phyloP scores from a whole-genome alignment of 192 early-diverging fungal genomes.

The Coemansia sp. region DNA sequence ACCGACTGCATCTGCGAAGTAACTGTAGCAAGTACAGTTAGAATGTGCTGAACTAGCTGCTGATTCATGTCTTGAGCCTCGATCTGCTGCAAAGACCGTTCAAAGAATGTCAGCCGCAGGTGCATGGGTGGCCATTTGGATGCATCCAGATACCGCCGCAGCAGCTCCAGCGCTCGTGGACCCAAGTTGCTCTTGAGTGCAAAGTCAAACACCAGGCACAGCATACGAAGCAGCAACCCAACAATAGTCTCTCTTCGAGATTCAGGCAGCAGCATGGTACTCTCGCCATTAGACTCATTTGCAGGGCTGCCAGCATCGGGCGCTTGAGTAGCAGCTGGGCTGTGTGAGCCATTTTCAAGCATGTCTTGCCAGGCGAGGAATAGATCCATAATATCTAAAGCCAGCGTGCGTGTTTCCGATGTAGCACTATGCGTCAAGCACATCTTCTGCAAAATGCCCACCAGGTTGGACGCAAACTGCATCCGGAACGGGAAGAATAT shows the following conservation, averaged over 20 bases:
- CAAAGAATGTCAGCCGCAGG: constrained; percentile 49
- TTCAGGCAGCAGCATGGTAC: constrained; percentile 34
- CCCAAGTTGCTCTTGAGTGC: constrained; percentile 43
- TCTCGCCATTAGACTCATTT: background rate
- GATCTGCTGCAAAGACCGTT: constrained; percentile 51
- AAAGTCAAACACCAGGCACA: constrained; percentile 53
- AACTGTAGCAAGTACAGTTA: constrained; percentile 43
- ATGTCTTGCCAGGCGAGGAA: constrained; percentile 87
- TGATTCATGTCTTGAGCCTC: constrained; percentile 50
- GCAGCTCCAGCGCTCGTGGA: constrained; percentile 35
- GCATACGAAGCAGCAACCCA: constrained; percentile 45
- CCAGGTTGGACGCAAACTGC: constrained; percentile 88
- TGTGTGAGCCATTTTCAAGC: constrained; percentile 31
- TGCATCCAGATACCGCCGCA: constrained; percentile 39
- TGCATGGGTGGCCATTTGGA: constrained; percentile 44
- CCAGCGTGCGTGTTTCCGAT: constrained; percentile 77
- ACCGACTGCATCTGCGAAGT: constrained; percentile 48
- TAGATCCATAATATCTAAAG: constrained; percentile 87
- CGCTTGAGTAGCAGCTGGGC: background rate
- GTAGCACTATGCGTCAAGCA: constrained; percentile 82
- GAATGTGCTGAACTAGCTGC: constrained; percentile 49
- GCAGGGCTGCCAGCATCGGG: background rate
- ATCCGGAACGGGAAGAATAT: constrained; percentile 87
- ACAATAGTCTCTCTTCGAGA: constrained; percentile 46
- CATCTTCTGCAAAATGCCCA: constrained; percentile 80